Conservation (phyloP, 2,329 filamentous ascomycete species). For the Aspergillus hortae region DNA sequence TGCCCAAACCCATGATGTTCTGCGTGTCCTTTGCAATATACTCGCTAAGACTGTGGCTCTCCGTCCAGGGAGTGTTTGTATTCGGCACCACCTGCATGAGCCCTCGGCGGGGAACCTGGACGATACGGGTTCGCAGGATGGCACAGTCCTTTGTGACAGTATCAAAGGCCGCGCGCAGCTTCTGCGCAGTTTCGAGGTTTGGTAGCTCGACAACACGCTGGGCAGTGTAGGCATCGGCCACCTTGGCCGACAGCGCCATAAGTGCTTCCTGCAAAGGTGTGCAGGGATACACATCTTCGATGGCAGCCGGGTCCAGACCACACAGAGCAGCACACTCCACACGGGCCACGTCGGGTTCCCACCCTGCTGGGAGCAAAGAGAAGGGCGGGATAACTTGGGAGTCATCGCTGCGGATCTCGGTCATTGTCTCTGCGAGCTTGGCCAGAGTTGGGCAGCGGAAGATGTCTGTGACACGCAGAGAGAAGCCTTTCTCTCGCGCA, state of each 20-base stretch:
- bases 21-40: background rate
- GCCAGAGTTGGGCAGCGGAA: constrained; percentile 29
- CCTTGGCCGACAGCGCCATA: constrained; percentile 11
- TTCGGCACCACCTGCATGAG: constrained; percentile 20
- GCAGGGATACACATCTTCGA: constrained; percentile 12
- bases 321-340: constrained; percentile 11
- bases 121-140: constrained; percentile 38
- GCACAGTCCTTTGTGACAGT: constrained; percentile 25
- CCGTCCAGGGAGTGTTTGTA: constrained; percentile 8
- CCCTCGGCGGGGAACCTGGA: constrained; percentile 7
- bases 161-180: constrained; percentile 35
- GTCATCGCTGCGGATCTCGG: background rate
- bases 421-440: background rate
- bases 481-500: background rate
- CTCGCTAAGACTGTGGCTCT: background rate
- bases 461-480: constrained; percentile 29
- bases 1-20: background rate
- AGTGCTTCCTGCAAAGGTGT: constrained; percentile 13
- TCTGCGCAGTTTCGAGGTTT: background rate
- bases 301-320: constrained; percentile 1
- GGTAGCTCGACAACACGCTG: constrained; percentile 5
- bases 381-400: background rate
- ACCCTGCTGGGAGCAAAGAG: constrained; percentile 14
- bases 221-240: constrained; percentile 2
- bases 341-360: background rate